These are phyloP conservation scores for Aspergillus asperescens DNA, from an alignment of 495 filamentous ascomycete genomes.

Conservation along the genomic window DNA sequence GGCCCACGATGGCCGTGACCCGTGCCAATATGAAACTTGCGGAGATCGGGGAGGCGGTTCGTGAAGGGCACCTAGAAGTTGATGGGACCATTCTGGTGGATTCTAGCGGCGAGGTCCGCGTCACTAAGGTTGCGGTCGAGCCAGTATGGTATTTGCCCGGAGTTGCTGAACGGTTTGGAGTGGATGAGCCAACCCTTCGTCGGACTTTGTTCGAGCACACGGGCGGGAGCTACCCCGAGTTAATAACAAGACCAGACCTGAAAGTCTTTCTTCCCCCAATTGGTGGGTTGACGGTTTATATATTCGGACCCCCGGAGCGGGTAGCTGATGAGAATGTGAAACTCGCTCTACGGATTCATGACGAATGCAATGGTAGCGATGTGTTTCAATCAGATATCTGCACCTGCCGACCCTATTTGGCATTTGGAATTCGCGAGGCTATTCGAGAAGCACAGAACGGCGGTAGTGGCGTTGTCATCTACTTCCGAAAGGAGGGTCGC, in stretches of 20 bases:
- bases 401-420: constrained; percentile 93
- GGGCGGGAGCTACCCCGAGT: constrained; percentile 84
- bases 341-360: constrained; percentile 87
- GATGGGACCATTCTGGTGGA: constrained; percentile 92
- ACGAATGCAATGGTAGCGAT: constrained; percentile 96
- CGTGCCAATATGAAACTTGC: constrained; percentile 95
- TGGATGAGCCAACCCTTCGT: constrained; percentile 83
- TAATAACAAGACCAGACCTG: constrained; percentile 89
- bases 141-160: constrained; percentile 95
- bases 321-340: constrained; percentile 83
- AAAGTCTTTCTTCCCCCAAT: constrained; percentile 96
- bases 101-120: constrained; percentile 74
- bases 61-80: constrained; percentile 67
- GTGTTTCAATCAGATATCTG: constrained; percentile 99
- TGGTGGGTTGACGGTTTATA: constrained; percentile 93
- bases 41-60: constrained; percentile 85
- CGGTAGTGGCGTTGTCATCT: constrained; percentile 93
- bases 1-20: constrained; percentile 92
- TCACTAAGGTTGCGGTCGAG: constrained; percentile 96
- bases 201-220: constrained; percentile 91
- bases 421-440: constrained; percentile 94
- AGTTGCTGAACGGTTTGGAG: constrained; percentile 90
- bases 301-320: constrained; percentile 90
- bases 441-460: constrained; percentile 95
- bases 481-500: constrained; percentile 97